phyloP scores from a whole-genome alignment of 1,139 yeast species.

The Taiozyma sp. region DNA sequence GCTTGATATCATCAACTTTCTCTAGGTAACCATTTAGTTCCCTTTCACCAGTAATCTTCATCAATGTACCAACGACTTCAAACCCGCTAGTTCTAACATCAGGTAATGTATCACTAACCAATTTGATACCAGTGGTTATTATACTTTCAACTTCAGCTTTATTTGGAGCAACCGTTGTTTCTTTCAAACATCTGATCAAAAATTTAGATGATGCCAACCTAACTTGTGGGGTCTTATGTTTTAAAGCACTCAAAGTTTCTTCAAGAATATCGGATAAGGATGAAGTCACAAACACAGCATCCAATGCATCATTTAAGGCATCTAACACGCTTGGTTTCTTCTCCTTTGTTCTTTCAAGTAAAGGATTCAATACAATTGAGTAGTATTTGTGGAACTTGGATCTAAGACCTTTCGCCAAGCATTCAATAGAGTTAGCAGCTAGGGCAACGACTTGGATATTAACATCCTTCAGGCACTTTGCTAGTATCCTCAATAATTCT shows the following conservation, averaged over 20 bases:
- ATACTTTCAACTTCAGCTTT: slow-evolving; percentile 51
- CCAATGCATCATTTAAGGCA: slow-evolving; percentile 62
- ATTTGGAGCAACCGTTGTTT: slow-evolving; percentile 46
- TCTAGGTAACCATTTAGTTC: slow-evolving; percentile 58
- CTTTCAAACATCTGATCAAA: slow-evolving; percentile 59
- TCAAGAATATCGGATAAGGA: slow-evolving; percentile 57
- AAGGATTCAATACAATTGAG: slow-evolving; percentile 49
- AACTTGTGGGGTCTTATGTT: slow-evolving; percentile 81
- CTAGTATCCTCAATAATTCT: slow-evolving; percentile 53
- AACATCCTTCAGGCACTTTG: slow-evolving; percentile 80
- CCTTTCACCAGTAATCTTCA: slow-evolving; percentile 78
- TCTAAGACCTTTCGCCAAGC: slow-evolving; percentile 65
- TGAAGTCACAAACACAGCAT: slow-evolving; percentile 52
- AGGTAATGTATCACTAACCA: slow-evolving; percentile 79
- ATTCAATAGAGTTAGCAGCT: slow-evolving; percentile 67
- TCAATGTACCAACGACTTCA: slow-evolving; percentile 74
- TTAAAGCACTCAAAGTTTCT: slow-evolving; percentile 54
- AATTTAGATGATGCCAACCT: slow-evolving; percentile 66
- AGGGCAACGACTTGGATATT: slow-evolving; percentile 83
- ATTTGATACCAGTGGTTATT: slow-evolving; percentile 47
- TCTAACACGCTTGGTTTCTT: slow-evolving; percentile 77
- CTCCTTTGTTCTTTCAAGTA: slow-evolving; percentile 84
- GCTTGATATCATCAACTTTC: slow-evolving; percentile 67
- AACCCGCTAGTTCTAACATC: slow-evolving; percentile 80
- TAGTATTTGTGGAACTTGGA: slow-evolving; percentile 51